phyloP scores from a whole-genome alignment of 257 asterid species.

The Eustoma russellianum region DNA sequence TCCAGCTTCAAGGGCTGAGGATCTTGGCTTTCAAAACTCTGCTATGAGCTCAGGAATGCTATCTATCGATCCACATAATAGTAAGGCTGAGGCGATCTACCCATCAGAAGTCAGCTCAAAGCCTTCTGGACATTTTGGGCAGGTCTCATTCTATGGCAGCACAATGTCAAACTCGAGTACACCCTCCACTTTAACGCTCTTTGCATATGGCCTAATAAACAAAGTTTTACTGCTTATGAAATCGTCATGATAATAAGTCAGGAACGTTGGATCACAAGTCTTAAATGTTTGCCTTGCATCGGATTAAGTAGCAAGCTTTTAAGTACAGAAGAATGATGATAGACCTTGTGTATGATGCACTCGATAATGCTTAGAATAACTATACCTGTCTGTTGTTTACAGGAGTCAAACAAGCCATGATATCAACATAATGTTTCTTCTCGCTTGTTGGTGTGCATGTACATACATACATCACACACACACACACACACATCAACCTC shows the following conservation, averaged over 20 bases:
- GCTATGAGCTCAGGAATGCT: conserved; percentile 34
- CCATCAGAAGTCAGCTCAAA: conserved; percentile 59
- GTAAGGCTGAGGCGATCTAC: conserved; percentile 59
- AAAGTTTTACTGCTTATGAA: not conserved
- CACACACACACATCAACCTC: no score
- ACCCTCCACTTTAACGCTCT: conserved; percentile 7
- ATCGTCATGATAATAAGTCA: not conserved
- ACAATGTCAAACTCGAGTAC: conserved; percentile 51
- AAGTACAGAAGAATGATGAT: no score
- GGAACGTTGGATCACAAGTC: not conserved
- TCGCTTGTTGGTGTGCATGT: no score
- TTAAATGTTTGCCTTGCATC: not conserved
- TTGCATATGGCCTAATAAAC: no score
- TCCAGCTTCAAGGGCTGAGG: conserved; percentile 41
- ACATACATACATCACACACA: no score
- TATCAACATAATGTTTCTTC: no score
- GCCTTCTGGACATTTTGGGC: conserved; percentile 46
- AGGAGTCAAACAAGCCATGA: no score
- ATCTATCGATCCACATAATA: conserved; percentile 36
- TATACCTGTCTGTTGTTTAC: no score
- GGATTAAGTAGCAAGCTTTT: no score
- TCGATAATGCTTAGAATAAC: no score
- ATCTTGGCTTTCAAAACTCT: conserved; percentile 55
- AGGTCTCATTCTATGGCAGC: conserved; percentile 63
- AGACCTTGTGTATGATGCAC: no score